Evolutionary conservation across 2,329 filamentous ascomycete genomes (phyloP).

Genomic region (Xylariaceae sp.): DNA sequence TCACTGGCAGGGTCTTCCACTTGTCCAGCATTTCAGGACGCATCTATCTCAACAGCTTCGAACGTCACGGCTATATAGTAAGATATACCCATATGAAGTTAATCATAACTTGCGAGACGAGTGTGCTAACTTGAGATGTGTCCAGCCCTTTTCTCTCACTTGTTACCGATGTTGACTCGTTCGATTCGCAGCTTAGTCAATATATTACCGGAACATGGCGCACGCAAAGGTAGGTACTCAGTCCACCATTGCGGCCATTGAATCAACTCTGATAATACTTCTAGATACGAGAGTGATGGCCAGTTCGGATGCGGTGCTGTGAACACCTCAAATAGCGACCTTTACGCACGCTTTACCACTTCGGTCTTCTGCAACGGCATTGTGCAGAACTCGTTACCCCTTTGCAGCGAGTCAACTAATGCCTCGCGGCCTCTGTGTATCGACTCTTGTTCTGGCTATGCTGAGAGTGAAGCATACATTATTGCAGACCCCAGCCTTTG

Average conservation of each 20-base stretch:
- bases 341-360: constrained; percentile 91
- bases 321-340: constrained; percentile 70
- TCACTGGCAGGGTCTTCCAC: constrained; percentile 33
- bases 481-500: constrained; percentile 72
- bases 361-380: constrained; percentile 91
- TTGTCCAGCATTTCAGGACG: constrained; percentile 35
- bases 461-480: constrained; percentile 83
- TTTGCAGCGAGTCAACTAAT: constrained; percentile 63
- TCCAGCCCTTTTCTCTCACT: constrained; percentile 77
- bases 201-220: constrained; percentile 77
- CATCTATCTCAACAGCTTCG: constrained; percentile 35
- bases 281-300: constrained; percentile 64
- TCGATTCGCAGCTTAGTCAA: constrained; percentile 68
- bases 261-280: constrained; percentile 3
- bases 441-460: constrained; percentile 80
- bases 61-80: constrained; percentile 27
- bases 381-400: constrained; percentile 76
- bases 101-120: neutral
- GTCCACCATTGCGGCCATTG: neutral
- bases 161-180: constrained; percentile 71
- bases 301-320: constrained; percentile 77
- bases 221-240: constrained; percentile 66
- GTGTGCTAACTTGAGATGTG: constrained; percentile 8
- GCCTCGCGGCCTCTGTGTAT: constrained; percentile 78
- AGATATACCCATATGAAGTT: constrained; percentile 14